A percentile compares a stretch with the other conserved stretches of the same genome.
Conservation (phyloP, 352 stramenopile species). For the Globisporangium uncinulatum region DNA sequence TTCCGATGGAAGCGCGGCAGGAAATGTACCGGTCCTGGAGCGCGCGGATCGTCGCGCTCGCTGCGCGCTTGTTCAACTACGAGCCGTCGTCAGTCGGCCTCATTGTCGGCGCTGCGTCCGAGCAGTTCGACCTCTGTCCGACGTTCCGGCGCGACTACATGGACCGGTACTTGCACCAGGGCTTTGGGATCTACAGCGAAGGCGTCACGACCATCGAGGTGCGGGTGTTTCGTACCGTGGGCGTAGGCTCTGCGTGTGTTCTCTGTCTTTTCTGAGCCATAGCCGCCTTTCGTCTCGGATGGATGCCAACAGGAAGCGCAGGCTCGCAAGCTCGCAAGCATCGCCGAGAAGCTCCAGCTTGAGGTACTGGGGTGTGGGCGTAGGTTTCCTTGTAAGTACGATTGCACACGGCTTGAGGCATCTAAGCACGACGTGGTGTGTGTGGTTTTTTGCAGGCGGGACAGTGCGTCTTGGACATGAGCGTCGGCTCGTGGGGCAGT, state of each 20-base stretch:
- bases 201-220: constrained; percentile 39
- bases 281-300: neutral
- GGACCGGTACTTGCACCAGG: constrained; percentile 70
- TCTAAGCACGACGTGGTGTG: neutral
- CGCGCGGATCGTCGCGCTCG: constrained; percentile 64
- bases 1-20: constrained; percentile 73
- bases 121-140: constrained; percentile 73
- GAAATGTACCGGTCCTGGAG: constrained; percentile 87
- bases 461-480: constrained; percentile 76
- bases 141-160: constrained; percentile 70
- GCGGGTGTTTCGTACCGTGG: neutral
- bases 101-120: constrained; percentile 56
- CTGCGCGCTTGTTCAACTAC: constrained; percentile 75
- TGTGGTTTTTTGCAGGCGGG: constrained; percentile 24
- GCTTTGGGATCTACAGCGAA: constrained; percentile 68
- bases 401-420: no score
- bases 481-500: constrained; percentile 73
- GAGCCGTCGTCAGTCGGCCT: constrained; percentile 59
- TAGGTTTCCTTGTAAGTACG: neutral
- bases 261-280: neutral
- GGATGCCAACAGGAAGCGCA: constrained; percentile 39
- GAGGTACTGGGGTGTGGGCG: constrained; percentile 18
- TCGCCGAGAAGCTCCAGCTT: constrained; percentile 57
- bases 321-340: constrained; percentile 56
- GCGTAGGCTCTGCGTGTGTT: neutral